Conservation (phyloP, 2,329 filamentous ascomycete genomes). For the Colletotrichum viniferum region DNA sequence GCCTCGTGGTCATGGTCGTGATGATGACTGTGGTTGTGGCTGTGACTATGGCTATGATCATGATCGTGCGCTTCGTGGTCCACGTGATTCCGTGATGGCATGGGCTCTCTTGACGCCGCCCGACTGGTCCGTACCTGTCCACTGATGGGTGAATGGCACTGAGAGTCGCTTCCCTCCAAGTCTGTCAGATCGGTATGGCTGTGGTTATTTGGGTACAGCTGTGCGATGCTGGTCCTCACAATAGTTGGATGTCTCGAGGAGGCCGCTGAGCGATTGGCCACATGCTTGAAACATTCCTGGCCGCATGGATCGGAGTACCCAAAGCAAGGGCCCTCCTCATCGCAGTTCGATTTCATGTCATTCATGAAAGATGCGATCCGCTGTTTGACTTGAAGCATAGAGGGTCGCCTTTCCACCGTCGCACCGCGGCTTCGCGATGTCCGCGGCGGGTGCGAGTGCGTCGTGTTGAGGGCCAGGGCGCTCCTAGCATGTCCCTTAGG, state of each 20-base stretch:
- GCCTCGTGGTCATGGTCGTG: constrained; percentile 21
- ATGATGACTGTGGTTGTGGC: neutral
- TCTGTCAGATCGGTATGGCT: constrained; percentile 33
- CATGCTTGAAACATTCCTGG: constrained; percentile 68
- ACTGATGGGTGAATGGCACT: constrained; percentile 32
- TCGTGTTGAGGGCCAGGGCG: constrained; percentile 25
- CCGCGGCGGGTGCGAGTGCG: constrained; percentile 3
- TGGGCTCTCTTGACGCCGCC: constrained; percentile 42
- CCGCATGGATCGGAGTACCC: constrained; percentile 70
- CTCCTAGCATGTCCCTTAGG: constrained; percentile 31
- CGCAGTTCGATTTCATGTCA: constrained; percentile 67
- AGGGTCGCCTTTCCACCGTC: constrained; percentile 50
- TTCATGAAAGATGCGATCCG: constrained; percentile 69
- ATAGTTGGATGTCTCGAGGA: constrained; percentile 38
- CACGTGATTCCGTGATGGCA: constrained; percentile 25
- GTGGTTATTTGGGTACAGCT: constrained; percentile 29
- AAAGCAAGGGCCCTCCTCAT: constrained; percentile 64
- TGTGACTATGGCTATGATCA: constrained; percentile 24
- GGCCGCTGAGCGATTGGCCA: constrained; percentile 42
- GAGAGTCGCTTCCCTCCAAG: constrained; percentile 30
- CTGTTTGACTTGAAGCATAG: constrained; percentile 58
- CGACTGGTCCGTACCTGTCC: constrained; percentile 40
- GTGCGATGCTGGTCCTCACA: constrained; percentile 47
- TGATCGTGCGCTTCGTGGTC: constrained; percentile 27
- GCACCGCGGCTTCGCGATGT: constrained; percentile 28